Percentiles rank a stretch among this genome's conserved stretches.
phyloP scores from a whole-genome alignment of 2,329 filamentous ascomycete species.

The Beauveria asiatica region DNA sequence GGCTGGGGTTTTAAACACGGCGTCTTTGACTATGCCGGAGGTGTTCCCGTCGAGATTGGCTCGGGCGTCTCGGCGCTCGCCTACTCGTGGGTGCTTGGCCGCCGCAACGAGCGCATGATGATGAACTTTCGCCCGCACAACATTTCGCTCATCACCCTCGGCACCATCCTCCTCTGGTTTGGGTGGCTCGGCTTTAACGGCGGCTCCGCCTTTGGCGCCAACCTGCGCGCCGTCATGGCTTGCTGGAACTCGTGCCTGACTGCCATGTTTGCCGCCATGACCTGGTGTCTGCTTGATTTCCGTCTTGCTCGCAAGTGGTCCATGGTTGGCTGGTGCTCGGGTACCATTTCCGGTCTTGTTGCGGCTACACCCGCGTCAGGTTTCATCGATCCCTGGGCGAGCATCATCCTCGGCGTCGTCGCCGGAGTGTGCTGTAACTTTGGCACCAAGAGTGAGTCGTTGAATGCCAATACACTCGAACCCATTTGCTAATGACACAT shows the following conservation, averaged over 20 bases:
- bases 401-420: slow-evolving; percentile 56
- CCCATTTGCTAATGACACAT: slow-evolving; percentile 11
- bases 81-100: slow-evolving; percentile 91
- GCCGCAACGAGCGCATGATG: slow-evolving; percentile 99
- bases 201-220: slow-evolving; percentile 87
- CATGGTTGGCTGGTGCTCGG: slow-evolving; percentile 66
- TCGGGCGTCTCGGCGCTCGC: slow-evolving; percentile 89
- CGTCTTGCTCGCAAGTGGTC: slow-evolving; percentile 91
- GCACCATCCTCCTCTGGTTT: slow-evolving; percentile 94
- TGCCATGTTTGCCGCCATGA: slow-evolving; percentile 83
- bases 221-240: slow-evolving; percentile 88
- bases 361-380: slow-evolving; percentile 62
- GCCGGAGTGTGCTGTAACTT: slow-evolving; percentile 62
- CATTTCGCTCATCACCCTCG: slow-evolving; percentile 92
- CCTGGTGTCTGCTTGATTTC: slow-evolving; percentile 94
- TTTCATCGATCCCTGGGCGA: slow-evolving; percentile 60
- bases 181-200: slow-evolving; percentile 99
- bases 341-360: slow-evolving; percentile 62
- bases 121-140: slow-evolving; percentile 99
- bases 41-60: slow-evolving; percentile 92
- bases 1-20: slow-evolving; percentile 90
- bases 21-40: slow-evolving; percentile 92
- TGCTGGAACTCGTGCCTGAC: slow-evolving; percentile 97
- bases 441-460: slow-evolving; percentile 45
- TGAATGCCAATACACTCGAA: background rate